A percentile compares a stretch with the other conserved stretches of the same genome.
These are phyloP conservation scores for Parascedosporium putredinis DNA, from an alignment of 2,329 filamentous ascomycete species.

Conservation along the genomic window DNA sequence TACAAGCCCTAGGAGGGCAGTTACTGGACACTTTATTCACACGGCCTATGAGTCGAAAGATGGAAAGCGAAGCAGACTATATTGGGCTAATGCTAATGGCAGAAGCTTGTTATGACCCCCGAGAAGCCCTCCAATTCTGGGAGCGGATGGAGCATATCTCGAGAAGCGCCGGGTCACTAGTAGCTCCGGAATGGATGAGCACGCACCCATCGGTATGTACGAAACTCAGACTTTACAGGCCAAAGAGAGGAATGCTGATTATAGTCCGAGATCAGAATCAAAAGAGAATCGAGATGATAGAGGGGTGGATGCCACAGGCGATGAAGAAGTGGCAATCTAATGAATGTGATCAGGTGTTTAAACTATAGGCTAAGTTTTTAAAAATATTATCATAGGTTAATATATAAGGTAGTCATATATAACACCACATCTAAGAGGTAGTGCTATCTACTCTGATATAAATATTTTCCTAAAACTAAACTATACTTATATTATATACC, in stretches of 20 bases:
- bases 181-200: conserved; percentile 60
- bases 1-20: conserved; percentile 34
- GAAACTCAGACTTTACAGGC: no score
- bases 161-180: conserved; percentile 25
- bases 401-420: no score
- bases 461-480: no score
- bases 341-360: conserved; percentile 42
- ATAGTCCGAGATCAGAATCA: conserved; percentile 35
- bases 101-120: conserved; percentile 65
- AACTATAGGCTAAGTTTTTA: conserved; percentile 42
- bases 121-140: conserved; percentile 57
- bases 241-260: conserved; percentile 3
- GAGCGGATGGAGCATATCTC: conserved; percentile 48
- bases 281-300: conserved; percentile 54
- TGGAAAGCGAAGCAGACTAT: conserved; percentile 71
- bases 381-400: no score
- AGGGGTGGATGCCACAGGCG: conserved; percentile 50
- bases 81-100: conserved; percentile 79
- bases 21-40: conserved; percentile 54
- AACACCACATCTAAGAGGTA: conserved; percentile 33
- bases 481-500: no score
- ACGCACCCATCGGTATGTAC: conserved; percentile 65
- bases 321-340: conserved; percentile 41
- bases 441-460: conserved; percentile 12
- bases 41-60: conserved; percentile 57